phyloP scores from a whole-genome alignment of 768 basidiomycete genomes.

The Mycena belliarum region DNA sequence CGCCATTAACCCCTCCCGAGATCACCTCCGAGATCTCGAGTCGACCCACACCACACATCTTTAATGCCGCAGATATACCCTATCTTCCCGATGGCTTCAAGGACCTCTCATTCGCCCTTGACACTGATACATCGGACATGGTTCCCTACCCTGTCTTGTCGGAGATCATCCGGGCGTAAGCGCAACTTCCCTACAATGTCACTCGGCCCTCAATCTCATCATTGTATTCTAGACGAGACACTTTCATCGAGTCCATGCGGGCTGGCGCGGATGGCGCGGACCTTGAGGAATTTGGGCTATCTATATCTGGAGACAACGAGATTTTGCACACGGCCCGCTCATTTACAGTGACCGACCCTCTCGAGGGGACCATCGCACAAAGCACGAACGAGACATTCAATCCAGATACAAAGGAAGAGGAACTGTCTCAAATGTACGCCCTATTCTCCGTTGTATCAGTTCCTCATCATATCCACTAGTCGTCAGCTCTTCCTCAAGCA shows the following conservation, averaged over 20 bases:
- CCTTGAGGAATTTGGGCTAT: neutral
- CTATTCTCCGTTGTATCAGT: too few species aligned
- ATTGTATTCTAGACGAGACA: neutral
- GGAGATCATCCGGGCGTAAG: neutral
- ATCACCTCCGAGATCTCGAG: too few species aligned
- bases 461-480: neutral
- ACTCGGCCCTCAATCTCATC: too few species aligned
- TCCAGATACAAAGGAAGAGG: neutral
- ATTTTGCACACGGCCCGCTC: neutral
- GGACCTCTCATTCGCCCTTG: neutral
- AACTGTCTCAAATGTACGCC: constrained; percentile 1
- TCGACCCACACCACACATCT: too few species aligned
- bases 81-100: too few species aligned
- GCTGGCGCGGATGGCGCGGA: neutral
- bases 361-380: neutral
- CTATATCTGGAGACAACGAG: neutral
- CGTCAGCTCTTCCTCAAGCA: constrained; percentile 6
- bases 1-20: too few species aligned
- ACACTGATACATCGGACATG: neutral
- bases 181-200: neutral
- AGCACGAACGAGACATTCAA: neutral
- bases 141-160: too few species aligned
- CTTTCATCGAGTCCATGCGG: constrained; percentile 1
- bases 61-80: too few species aligned
- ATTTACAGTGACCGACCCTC: neutral